Evolutionary conservation across 2,329 filamentous ascomycete species (phyloP).

Genomic region (Monilinia fructigena): DNA sequence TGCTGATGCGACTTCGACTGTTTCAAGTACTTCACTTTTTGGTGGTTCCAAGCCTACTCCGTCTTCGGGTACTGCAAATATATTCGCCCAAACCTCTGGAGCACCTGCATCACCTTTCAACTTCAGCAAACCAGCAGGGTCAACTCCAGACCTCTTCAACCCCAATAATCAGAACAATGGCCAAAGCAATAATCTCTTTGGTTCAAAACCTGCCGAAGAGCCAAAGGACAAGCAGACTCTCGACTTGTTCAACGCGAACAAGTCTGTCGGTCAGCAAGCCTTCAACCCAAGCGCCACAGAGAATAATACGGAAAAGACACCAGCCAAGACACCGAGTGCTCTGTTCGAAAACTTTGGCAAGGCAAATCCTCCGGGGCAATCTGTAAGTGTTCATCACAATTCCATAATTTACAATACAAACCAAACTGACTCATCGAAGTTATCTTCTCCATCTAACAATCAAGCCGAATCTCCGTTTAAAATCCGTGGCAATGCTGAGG

Average conservation of each 20-base stretch:
- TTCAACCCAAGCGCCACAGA: slow-evolving; percentile 6
- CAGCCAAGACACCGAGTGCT: slow-evolving; percentile 7
- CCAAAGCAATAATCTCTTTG: slow-evolving; percentile 13
- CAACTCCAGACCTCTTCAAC: slow-evolving; percentile 12
- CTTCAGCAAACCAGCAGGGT: slow-evolving; percentile 2
- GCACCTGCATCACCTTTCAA: not conserved
- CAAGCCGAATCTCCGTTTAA: slow-evolving; percentile 6
- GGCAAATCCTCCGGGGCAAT: not conserved
- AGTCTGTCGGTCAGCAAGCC: not conserved
- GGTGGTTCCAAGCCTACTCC: not conserved
- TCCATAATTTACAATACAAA: not conserved
- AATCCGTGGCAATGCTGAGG: slow-evolving; percentile 14
- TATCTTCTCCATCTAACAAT: not conserved
- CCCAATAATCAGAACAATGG: slow-evolving; percentile 8
- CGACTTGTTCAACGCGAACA: slow-evolving; percentile 4
- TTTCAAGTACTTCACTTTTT: not conserved
- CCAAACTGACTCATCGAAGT: not conserved
- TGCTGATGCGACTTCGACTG: not conserved
- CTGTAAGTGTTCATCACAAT: not conserved
- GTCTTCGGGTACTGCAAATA: not conserved
- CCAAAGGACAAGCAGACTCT: slow-evolving; percentile 12
- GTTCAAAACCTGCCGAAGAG: slow-evolving; percentile 10
- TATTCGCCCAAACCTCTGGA: not conserved
- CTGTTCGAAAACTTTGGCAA: slow-evolving; percentile 16
- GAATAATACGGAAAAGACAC: not conserved